Conservation (phyloP, 257 asterid species). For the Solanum neorickii region DNA sequence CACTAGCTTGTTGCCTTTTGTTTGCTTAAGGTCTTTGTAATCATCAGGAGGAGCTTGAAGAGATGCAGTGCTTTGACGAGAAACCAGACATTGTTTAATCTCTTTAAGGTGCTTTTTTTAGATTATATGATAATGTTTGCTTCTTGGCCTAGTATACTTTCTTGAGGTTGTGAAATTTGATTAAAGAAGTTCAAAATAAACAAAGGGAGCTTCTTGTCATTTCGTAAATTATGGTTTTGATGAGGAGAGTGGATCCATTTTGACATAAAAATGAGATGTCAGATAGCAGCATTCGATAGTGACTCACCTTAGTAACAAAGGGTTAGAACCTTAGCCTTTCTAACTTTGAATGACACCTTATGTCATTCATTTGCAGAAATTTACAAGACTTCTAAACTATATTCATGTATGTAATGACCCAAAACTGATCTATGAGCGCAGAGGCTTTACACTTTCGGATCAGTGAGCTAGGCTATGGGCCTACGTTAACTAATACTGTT, state of each 20-base stretch:
- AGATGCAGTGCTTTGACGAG: constrained; percentile 93
- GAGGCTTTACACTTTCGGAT: background rate
- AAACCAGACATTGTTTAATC: constrained; percentile 75
- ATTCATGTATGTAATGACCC: background rate
- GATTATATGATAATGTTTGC: background rate
- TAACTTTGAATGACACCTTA: background rate
- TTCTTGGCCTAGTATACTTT: background rate
- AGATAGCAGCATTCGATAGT: background rate
- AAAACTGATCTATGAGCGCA: background rate
- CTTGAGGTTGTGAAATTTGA: background rate
- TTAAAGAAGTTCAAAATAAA: background rate
- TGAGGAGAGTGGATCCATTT: background rate
- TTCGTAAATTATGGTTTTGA: background rate
- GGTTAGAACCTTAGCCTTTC: background rate
- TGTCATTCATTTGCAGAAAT: background rate
- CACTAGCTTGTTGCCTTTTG: constrained; percentile 7
- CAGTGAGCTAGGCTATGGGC: background rate
- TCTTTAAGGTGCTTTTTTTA: constrained; percentile 64
- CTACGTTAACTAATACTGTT: background rate
- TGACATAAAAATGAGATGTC: background rate
- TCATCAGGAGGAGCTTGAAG: constrained; percentile 86
- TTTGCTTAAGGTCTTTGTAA: constrained; percentile 59
- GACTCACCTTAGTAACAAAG: background rate
- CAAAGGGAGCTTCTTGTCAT: background rate
- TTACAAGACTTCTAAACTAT: background rate